Evolutionary conservation across 768 basidiomycete genomes (phyloP).

Genomic region (Leucocoprinus birnbaumii): DNA sequence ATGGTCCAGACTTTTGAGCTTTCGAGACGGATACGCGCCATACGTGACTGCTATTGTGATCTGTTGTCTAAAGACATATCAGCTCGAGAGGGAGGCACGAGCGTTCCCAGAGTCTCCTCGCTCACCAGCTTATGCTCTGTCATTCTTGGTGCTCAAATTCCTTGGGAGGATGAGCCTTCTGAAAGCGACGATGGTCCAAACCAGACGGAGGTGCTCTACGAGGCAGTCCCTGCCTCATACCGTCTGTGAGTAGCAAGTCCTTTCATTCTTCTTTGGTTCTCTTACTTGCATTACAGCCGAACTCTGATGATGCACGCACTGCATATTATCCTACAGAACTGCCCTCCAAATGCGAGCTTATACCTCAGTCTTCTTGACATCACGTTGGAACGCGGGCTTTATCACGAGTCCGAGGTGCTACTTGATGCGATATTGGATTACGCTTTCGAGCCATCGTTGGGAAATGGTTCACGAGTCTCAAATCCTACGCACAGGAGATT

Average conservation of each 20-base stretch:
- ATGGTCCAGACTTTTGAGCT: constrained; percentile 28
- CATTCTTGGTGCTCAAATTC: constrained; percentile 19
- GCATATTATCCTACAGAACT: constrained; percentile 40
- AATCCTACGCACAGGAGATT: constrained; percentile 46
- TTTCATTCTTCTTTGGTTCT: neutral
- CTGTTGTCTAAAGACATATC: constrained; percentile 31
- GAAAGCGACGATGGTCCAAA: constrained; percentile 14
- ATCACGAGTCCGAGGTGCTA: constrained; percentile 38
- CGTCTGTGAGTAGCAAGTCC: constrained; percentile 36
- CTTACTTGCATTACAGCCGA: neutral
- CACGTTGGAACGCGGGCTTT: constrained; percentile 40
- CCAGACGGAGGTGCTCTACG: constrained; percentile 42
- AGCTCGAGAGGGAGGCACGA: neutral
- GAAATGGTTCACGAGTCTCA: constrained; percentile 20
- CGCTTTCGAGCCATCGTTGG: constrained; percentile 28
- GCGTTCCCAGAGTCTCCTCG: constrained; percentile 20
- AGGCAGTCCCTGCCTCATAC: constrained; percentile 47
- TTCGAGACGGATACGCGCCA: constrained; percentile 45
- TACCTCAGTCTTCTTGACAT: constrained; percentile 47
- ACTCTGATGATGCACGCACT: constrained; percentile 37
- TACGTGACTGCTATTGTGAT: constrained; percentile 55
- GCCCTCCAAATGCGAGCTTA: constrained; percentile 46
- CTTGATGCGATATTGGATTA: constrained; percentile 38
- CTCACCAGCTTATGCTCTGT: constrained; percentile 11
- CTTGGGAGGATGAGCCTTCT: neutral